Evolutionary conservation across 495 filamentous ascomycete species (phyloP), one percentile per base, ranked within the genome.

Genomic region (Daldinia childiae): DNA sequence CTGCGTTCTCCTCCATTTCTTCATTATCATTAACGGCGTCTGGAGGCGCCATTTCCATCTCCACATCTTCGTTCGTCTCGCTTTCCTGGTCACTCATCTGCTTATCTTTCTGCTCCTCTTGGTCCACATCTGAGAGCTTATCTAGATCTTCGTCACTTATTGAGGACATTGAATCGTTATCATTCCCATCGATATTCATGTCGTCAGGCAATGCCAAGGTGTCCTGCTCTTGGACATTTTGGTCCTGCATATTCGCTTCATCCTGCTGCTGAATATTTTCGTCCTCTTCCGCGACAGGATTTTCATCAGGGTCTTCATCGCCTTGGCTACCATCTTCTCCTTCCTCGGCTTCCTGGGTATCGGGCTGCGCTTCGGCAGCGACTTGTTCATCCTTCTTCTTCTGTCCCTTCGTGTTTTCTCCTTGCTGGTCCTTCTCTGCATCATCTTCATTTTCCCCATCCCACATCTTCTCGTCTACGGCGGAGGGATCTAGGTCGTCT

Each of bases 401-500:
- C 64, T 87, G 84, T 17, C 91, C 90, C 72, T 90, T 88, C 9
- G 85, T 82, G 70, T 90, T 83, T 68, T 93, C 86, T n/a, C 89
- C 91, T 69, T 93, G 85, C 56, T 93, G 91, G 52, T 97, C 92
- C 72, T 95, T 94, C 59, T 93, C 89, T 30, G 90, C 83, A 14
- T 90, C 83, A 15, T 93, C 90, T 56, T 93, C 90, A 17, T 86
- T 88, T 48, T 87, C 88, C 8, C 91, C 94, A 79, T 98, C 93
- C 95, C 95, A 99, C 83, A 98, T 90, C 82, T 98, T 98, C 80
- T 99, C 95, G 77, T 99, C 95, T 1, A 99, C 90, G 15, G 94
- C 93, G 17, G 88, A 90, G 6, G 92, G 89, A 71, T 96, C 94
- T 19, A 97, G 83, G 71, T 94, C 93, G 83, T 97, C 91, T 6